phyloP scores from a whole-genome alignment of 345 rosid genomes.

The Dipteronia dyeriana region DNA sequence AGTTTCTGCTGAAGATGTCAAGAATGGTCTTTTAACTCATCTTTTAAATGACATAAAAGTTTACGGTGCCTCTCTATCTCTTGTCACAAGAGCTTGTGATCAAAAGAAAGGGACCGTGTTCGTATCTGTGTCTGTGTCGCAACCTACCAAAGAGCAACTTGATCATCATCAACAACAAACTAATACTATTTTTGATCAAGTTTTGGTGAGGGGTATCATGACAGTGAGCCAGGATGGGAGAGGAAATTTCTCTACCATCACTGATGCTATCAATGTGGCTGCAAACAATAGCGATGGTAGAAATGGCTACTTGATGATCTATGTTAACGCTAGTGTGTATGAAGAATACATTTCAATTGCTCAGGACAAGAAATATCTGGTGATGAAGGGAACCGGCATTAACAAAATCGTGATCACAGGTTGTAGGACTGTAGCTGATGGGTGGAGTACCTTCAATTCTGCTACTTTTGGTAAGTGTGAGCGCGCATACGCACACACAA shows the following conservation, averaged over 20 bases:
- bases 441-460: constrained; percentile 94
- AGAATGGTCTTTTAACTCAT: no score
- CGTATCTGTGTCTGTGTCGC: no score
- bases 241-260: constrained; percentile 71
- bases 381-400: constrained; percentile 91
- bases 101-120: constrained; percentile 35
- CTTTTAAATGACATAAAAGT: constrained; percentile 70
- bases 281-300: constrained; percentile 61
- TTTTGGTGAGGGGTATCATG: constrained; percentile 55
- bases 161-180: no score
- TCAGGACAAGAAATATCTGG: constrained; percentile 65
- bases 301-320: constrained; percentile 75
- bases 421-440: constrained; percentile 72
- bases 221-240: constrained; percentile 69
- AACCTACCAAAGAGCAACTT: constrained; percentile 32
- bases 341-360: constrained; percentile 70
- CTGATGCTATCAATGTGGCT: constrained; percentile 66
- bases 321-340: constrained; percentile 64
- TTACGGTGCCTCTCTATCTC: constrained; percentile 67
- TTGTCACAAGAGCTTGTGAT: constrained; percentile 74
- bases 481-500: no score
- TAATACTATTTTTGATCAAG: constrained; percentile 29
- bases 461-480: no score
- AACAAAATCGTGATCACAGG: constrained; percentile 79
- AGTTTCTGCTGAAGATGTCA: no score